These are phyloP conservation scores for Corymbia calophylla DNA, from an alignment of 441 rosid genomes.

Conservation along the genomic window DNA sequence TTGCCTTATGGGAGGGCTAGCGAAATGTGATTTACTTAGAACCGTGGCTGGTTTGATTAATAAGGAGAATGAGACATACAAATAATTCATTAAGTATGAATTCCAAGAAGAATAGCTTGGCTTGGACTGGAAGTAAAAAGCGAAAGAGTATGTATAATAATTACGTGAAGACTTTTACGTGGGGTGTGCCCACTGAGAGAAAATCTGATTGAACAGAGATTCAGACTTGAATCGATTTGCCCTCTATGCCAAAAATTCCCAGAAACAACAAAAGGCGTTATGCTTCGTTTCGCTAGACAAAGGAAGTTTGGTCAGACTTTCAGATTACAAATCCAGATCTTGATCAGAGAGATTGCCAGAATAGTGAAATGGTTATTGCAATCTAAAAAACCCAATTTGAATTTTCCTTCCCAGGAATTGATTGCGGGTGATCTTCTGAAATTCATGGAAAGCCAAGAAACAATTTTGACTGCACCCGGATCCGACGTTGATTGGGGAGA, in stretches of 20 bases:
- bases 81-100: not conserved
- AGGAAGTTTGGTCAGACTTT: not conserved
- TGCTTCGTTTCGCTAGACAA: not conserved
- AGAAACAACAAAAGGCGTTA: not conserved
- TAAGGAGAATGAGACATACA: not conserved
- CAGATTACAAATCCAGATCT: not conserved
- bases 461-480: not conserved
- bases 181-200: too few species aligned
- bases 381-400: not conserved
- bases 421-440: not conserved
- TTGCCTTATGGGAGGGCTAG: not conserved
- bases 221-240: not conserved
- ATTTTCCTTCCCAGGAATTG: not conserved
- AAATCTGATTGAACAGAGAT: too few species aligned
- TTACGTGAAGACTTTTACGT: too few species aligned
- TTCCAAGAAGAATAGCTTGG: not conserved
- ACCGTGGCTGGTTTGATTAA: not conserved
- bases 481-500: too few species aligned
- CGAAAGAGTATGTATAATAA: not conserved
- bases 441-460: not conserved
- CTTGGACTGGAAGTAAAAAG: not conserved
- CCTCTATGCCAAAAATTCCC: not conserved
- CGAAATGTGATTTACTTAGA: not conserved
- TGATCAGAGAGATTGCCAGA: not conserved
- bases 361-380: not conserved